Base-by-base conservation (phyloP, 2,329 filamentous ascomycete genomes). In the Drechslerella coelobrocha region DNA sequence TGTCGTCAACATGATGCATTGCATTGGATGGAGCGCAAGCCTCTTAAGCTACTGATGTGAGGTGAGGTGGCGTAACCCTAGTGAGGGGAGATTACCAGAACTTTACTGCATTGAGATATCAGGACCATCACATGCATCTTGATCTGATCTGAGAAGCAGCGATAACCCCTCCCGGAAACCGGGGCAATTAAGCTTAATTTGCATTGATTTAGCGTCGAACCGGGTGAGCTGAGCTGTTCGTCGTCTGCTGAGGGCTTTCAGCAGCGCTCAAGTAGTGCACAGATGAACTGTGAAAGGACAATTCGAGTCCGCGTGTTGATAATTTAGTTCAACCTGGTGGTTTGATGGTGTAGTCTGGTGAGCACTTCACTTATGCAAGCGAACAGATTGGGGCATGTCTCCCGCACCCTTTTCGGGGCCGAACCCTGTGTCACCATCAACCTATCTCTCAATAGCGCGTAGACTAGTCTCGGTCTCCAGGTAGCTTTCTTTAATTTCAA, bases 101-200 rank as follows among this genome's bases (percentile, higher is more conserved):
- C 17, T 2, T 41, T 24, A 55, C n/a, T 3, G 2, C 4, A 47
- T 2, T 21, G 9, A 21, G 23, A 47, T 26, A 26, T 39, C 34
- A 39, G 34, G 34, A n/a, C 34, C 17, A 47, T 23, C 43, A 26
- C 43, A 47, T 47, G 43, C 2, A 21, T 21, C 12, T 3, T 24
- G 34, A 39, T 39, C 34, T 39, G 34, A 39, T 39, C 34, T 39
- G 12, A n/a, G n/a, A n/a, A n/a, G n/a, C n/a, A n/a, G n/a, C n/a
- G 34, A 39, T 39, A 14, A 39, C 34, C 17, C 41, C 21, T 48
- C 7, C 17, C 45, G 19, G 54, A 37, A 43, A 48, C 43, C 17
- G 12, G 23, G 43, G 43, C 12, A 39, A 47, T 47, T 47, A 47
- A 47, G 43, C 43, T 47, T 47, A 47, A 47, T 21, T 47, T 47